A percentile compares a stretch with the other conserved stretches of the same genome.
phyloP scores from a whole-genome alignment of 2,329 filamentous ascomycete genomes.

The Botryotinia convoluta region DNA sequence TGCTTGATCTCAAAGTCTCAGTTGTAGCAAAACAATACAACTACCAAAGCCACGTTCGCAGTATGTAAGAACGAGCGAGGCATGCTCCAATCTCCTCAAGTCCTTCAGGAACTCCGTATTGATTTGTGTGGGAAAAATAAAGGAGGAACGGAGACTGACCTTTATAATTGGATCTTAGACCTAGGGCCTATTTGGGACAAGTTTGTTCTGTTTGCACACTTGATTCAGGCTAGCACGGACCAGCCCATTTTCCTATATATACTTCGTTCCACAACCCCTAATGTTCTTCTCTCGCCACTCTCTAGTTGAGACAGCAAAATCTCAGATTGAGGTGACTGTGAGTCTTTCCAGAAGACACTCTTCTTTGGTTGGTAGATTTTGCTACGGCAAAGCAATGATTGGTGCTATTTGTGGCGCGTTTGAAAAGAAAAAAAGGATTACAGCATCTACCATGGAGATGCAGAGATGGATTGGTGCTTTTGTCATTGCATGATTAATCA shows the following conservation, averaged over 20 bases:
- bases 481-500: neutral
- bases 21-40: neutral
- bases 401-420: neutral
- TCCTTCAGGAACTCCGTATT: too few relatives aligned
- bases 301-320: neutral
- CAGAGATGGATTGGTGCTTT: neutral
- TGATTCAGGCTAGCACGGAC: neutral
- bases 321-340: neutral
- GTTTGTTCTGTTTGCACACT: neutral
- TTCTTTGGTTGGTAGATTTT: neutral
- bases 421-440: fast-evolving
- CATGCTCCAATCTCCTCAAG: neutral
- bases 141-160: too few relatives aligned
- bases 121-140: too few relatives aligned
- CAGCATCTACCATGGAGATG: neutral
- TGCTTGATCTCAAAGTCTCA: neutral
- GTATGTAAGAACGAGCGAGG: neutral
- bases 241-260: neutral
- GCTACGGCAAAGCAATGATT: neutral
- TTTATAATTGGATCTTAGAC: neutral
- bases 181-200: neutral
- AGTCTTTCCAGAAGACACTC: neutral
- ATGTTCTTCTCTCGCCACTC: neutral
- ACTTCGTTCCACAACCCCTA: neutral
- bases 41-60: neutral